Base-by-base conservation (phyloP, 1,284 basidiomycete species). In the Puccinia coronata region DNA sequence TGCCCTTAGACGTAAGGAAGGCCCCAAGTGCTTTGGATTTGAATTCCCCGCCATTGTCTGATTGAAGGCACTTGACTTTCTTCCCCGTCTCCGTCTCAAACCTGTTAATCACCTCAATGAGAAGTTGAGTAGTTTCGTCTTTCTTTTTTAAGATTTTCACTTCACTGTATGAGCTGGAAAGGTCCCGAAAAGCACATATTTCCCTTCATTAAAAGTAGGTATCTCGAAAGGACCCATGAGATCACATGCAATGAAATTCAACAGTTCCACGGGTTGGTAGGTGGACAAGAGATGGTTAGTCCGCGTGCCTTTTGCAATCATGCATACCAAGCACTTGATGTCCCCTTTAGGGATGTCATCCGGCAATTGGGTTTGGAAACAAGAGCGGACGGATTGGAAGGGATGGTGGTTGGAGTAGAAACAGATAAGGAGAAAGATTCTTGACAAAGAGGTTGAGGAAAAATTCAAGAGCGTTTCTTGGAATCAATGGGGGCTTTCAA, bases 201-300 rank as follows among this genome's bases (percentile, higher is more conserved):
- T 28, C 23, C 39, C 61, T 2, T 41, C 34, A 23, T 12, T 31
- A 25, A 63, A n/a, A n/a, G n/a, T n/a, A n/a, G n/a, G n/a, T n/a
- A n/a, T n/a, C n/a, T n/a, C n/a, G n/a, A n/a, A n/a, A 47, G 75
- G 75, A 25, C 75, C 75, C 41, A 77, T 77, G 5, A 77, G 41
- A 47, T 77, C 75, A 39, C 36, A 43, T 14, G 39, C 61, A 20
- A 77, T 41, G 11, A 77, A 53, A 4, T 63, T 39, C 0, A 77
- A 28, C 1, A 1, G 1, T 8, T 41, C 53, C 9, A 36, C 11
- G 6, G 31, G 8, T 8, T 28, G 18, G 31, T 75, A 36, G 1
- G 36, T n/a, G 2, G 55, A 36, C 18, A n/a, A 16, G 2, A 75
- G 20, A 2, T 5, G 5, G 12, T 47, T 69, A n/a, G 25, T 49